phyloP scores from a whole-genome alignment of 768 basidiomycete species.

The Xerocomus potaroensis region DNA sequence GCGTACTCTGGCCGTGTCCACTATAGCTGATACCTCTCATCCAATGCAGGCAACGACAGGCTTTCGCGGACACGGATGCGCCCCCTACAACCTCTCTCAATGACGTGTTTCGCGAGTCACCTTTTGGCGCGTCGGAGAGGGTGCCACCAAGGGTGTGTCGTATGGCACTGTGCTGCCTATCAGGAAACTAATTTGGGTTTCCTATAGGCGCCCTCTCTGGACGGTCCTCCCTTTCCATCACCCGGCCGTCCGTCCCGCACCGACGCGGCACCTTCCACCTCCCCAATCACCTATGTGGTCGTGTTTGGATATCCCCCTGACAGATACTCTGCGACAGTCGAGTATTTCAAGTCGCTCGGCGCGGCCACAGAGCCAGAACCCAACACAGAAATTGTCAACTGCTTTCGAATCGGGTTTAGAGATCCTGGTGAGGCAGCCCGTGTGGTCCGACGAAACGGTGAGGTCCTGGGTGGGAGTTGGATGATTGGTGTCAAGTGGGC shows the following conservation, averaged over 20 bases:
- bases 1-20: neutral
- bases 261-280: conserved; percentile 26
- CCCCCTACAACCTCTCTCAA: conserved; percentile 73
- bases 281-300: conserved; percentile 58
- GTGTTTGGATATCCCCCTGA: conserved; percentile 89
- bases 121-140: conserved; percentile 29
- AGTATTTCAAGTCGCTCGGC: conserved; percentile 73
- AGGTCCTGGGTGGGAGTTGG: conserved; percentile 66
- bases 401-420: conserved; percentile 74
- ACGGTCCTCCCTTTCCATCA: conserved; percentile 14
- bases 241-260: conserved; percentile 18
- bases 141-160: conserved; percentile 19
- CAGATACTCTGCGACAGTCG: conserved; percentile 64
- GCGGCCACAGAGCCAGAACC: conserved; percentile 65
- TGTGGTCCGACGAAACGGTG: conserved; percentile 80
- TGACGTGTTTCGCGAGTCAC: conserved; percentile 61
- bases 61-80: conserved; percentile 71
- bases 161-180: too few relatives aligned
- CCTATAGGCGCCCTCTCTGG: conserved; percentile 20
- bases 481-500: conserved; percentile 90
- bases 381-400: conserved; percentile 68
- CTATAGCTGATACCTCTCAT: conserved; percentile 4
- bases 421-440: conserved; percentile 71
- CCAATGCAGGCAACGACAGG: conserved; percentile 51
- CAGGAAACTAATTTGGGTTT: neutral